phyloP scores from a whole-genome alignment of 768 basidiomycete genomes.

The Scleroderma bovista region DNA sequence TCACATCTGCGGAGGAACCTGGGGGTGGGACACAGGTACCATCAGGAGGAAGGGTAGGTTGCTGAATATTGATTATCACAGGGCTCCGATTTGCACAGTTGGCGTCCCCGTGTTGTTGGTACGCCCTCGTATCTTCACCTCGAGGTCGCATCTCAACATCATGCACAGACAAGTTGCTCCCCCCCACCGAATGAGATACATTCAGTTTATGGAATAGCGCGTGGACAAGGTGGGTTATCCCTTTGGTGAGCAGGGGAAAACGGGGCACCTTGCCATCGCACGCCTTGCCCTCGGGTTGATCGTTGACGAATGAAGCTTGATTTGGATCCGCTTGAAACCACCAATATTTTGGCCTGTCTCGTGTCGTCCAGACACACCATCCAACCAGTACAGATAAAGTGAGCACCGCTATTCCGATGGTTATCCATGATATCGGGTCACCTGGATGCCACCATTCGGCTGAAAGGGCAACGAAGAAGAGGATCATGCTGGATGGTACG shows the following conservation, averaged over 20 bases:
- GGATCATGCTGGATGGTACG: slow-evolving; percentile 16
- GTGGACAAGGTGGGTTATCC: too few relatives aligned
- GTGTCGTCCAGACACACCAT: slow-evolving; percentile 38
- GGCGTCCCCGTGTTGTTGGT: not conserved
- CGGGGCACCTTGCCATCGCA: too few relatives aligned
- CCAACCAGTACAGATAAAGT: slow-evolving; percentile 29
- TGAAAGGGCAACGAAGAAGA: slow-evolving; percentile 24
- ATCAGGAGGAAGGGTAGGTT: not conserved
- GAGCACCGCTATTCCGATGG: slow-evolving; percentile 28
- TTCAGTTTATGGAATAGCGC: too few relatives aligned
- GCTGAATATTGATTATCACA: not conserved
- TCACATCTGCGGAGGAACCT: too few relatives aligned
- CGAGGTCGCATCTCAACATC: not conserved
- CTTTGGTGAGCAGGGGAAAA: too few relatives aligned
- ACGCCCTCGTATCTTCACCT: not conserved
- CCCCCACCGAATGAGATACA: too few relatives aligned
- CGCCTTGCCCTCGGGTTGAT: not conserved
- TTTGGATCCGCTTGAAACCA: slow-evolving; percentile 23
- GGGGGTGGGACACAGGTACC: not conserved
- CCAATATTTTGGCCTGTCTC: slow-evolving; percentile 13
- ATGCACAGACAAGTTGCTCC: not conserved
- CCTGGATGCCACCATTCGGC: slow-evolving; percentile 19
- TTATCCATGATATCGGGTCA: slow-evolving; percentile 7
- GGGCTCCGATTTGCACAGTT: not conserved
- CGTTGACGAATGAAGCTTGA: not conserved